Conservation (phyloP, 1,284 basidiomycete species). For the Trichosporon sp. region DNA sequence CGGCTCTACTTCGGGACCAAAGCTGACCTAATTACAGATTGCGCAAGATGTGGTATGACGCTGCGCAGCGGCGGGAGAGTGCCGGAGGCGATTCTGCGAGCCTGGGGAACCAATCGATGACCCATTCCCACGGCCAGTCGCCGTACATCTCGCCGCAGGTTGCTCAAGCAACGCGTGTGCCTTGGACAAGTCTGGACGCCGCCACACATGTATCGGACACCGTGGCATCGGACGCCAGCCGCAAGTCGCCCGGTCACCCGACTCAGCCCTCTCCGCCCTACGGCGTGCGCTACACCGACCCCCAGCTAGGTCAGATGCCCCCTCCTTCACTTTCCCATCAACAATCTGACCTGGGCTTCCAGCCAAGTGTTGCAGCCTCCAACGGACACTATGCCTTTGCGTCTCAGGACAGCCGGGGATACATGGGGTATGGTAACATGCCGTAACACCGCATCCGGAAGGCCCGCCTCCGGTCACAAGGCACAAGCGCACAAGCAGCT, state of each 20-base stretch:
- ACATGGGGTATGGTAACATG: neutral
- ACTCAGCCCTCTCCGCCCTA: neutral
- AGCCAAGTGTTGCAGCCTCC: neutral
- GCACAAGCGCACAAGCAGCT: neutral
- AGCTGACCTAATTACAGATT: neutral
- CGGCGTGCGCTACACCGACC: neutral
- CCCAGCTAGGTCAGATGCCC: neutral
- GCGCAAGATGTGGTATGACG: neutral
- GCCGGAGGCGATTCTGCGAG: neutral
- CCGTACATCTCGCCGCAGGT: neutral
- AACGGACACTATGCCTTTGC: neutral
- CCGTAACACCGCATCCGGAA: neutral
- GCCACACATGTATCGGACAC: neutral
- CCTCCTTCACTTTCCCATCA: neutral
- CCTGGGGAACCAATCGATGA: neutral
- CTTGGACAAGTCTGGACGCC: neutral
- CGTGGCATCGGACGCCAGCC: neutral
- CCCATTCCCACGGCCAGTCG: neutral
- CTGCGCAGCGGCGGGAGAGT: neutral
- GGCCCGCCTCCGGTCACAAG: neutral
- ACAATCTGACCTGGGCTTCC: neutral
- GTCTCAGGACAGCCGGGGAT: neutral
- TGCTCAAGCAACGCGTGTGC: neutral
- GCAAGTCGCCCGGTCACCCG: neutral
- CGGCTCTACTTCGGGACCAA: neutral